These are phyloP conservation scores for Lactarius tabidus DNA, from an alignment of 768 basidiomycete species.

Conservation along the genomic window DNA sequence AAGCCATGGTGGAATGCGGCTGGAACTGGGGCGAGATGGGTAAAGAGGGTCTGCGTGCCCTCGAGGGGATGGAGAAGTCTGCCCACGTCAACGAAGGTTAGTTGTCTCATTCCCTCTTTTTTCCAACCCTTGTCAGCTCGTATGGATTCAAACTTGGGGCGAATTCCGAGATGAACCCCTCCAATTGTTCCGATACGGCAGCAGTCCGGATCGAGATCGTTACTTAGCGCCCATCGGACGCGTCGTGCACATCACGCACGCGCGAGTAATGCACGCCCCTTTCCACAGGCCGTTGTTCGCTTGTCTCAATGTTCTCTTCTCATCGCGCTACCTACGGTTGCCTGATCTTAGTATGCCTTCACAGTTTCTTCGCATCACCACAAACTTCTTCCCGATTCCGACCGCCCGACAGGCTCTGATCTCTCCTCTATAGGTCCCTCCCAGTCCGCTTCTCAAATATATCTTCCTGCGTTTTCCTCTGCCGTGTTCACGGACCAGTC, in stretches of 20 bases:
- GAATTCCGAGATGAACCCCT: neutral
- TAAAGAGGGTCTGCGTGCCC: slow-evolving; percentile 50
- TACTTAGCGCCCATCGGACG: slow-evolving; percentile 7
- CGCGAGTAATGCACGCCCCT: neutral
- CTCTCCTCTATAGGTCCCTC: slow-evolving; percentile 70
- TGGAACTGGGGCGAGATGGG: slow-evolving; percentile 67
- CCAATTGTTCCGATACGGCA: neutral
- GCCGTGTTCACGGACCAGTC: slow-evolving; percentile 18
- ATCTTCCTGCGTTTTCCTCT: slow-evolving; percentile 21
- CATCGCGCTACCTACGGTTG: neutral
- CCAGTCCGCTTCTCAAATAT: slow-evolving; percentile 67
- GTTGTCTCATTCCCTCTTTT: slow-evolving; percentile 19
- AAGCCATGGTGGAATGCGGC: slow-evolving; percentile 66
- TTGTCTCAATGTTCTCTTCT: neutral
- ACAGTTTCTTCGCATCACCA: slow-evolving; percentile 14
- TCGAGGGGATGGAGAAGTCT: slow-evolving; percentile 30
- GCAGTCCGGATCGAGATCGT: neutral
- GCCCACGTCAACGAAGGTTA: slow-evolving; percentile 32
- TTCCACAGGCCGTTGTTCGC: neutral
- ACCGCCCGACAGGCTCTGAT: slow-evolving; percentile 40
- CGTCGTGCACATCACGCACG: slow-evolving; percentile 1
- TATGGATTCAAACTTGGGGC: neutral
- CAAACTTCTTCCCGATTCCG: slow-evolving; percentile 15
- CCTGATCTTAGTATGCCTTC: slow-evolving; percentile 20
- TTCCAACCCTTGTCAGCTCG: slow-evolving; percentile 12